phyloP scores from a whole-genome alignment of 192 early-diverging fungal genomes.

The Backusella australiensis region DNA sequence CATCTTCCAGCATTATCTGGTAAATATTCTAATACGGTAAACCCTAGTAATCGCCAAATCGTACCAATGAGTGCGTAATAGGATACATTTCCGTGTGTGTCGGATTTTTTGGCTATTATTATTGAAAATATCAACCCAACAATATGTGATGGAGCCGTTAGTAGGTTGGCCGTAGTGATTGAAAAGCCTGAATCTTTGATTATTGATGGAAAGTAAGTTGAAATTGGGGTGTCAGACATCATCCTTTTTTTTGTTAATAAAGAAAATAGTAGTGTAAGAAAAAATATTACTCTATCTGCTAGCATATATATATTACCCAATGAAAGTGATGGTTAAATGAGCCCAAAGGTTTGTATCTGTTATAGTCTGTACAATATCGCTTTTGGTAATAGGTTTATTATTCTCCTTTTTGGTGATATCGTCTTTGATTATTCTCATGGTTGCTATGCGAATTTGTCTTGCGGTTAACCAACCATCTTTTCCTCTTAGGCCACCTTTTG shows the following conservation, averaged over 20 bases:
- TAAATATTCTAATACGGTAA: slow-evolving; percentile 26
- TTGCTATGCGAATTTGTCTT: slow-evolving; percentile 47
- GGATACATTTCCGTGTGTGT: slow-evolving; percentile 12
- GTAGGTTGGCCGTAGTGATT: slow-evolving; percentile 14
- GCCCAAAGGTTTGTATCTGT: slow-evolving; percentile 21
- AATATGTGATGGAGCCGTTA: slow-evolving; percentile 17
- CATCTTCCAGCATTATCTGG: slow-evolving; percentile 32
- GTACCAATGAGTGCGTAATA: slow-evolving; percentile 12
- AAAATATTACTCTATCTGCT: too few species aligned
- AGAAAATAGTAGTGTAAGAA: background rate
- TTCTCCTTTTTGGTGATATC: slow-evolving; percentile 48
- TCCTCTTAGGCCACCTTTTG: slow-evolving; percentile 28
- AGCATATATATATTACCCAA: background rate
- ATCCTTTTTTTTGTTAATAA: background rate
- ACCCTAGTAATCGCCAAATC: slow-evolving; percentile 19
- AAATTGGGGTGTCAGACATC: slow-evolving; percentile 16
- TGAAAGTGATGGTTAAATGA: slow-evolving; percentile 16
- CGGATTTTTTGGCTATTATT: slow-evolving; percentile 10
- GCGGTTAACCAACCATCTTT: slow-evolving; percentile 43
- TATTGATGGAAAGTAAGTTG: slow-evolving; percentile 17
- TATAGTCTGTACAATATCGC: slow-evolving; percentile 1
- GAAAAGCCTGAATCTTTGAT: slow-evolving; percentile 15
- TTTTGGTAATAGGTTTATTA: slow-evolving; percentile 12
- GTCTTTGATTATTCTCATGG: slow-evolving; percentile 56
- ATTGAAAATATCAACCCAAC: slow-evolving; percentile 9